Base-by-base conservation (phyloP, 768 basidiomycete genomes). In the Peribolospora kevripleyi region DNA sequence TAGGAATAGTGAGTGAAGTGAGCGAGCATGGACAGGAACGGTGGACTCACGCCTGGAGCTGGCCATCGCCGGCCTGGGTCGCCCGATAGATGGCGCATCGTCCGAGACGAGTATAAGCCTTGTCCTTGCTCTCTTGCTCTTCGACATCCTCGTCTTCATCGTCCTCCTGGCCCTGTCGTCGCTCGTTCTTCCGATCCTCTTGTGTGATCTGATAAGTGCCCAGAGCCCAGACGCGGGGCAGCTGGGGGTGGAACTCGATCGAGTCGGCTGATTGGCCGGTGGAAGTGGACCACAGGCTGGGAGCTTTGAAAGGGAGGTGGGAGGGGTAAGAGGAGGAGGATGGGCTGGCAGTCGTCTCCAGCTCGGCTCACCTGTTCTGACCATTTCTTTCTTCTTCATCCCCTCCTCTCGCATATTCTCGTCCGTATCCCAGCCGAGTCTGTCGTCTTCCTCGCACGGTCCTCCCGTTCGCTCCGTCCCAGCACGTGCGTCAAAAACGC, bases 181-280 rank as follows among this genome's bases (percentile, higher is more conserved):
- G 61, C 47, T 54, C 61, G 6, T 55, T 61, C 6, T 61, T 61
- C 7, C 56, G 60, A 6, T 57, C 59, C 3, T 39, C 45, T 4
- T 54, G 9, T 50, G 48, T 71, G 25, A 97, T 73, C 61, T 84
- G 79, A 69, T 98, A 98, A 0, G 91, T 95, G 25, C 91, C 91
- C 61, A 85, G 86, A 2, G 80, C 81, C 57, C 95, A 74, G 38
- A 93, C 68, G 60, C 80, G 69, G 3, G 71, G 68, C 51, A 71
- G 71, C 55, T 75, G 75, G 4, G 88, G 90, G 61, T 84, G 88
- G 65, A 88, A 95, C 62, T 97, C 93, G 54, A 87, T 73, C 8
- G 82, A 78, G 67, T 61, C 61, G n/a, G 63, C 63, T 0, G 57
- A 61, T 53, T 61, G 63, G 37, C 53, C 59, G 7, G 61, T 61